phyloP scores from a whole-genome alignment of 2,329 filamentous ascomycete genomes.

The Ceratocystis harringtonii region DNA sequence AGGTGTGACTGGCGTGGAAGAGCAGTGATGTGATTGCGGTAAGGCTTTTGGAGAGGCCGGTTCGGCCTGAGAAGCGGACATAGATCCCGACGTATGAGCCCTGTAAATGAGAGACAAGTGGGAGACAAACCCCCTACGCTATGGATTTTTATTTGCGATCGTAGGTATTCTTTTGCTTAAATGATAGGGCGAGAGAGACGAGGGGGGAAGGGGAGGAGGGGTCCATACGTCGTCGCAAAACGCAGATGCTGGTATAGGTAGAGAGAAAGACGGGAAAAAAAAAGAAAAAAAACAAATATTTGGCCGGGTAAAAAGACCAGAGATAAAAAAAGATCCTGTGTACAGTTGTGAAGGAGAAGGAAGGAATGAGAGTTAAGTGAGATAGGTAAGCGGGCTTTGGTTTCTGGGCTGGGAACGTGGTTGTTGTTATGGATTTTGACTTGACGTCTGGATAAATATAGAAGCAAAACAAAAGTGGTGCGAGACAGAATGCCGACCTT shows the following conservation, averaged over 20 bases:
- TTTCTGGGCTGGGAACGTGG: neutral
- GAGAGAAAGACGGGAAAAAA: neutral
- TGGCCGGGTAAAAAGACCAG: neutral
- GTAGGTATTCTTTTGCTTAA: neutral
- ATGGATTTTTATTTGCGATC: neutral
- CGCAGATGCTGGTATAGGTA: neutral
- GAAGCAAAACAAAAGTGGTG: constrained; percentile 1
- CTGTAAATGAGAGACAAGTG: neutral
- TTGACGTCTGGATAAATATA: constrained; percentile 7
- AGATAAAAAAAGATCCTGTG: neutral
- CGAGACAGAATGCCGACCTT: neutral
- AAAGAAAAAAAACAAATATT: neutral
- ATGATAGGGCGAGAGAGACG: neutral
- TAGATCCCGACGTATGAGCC: constrained; percentile 6
- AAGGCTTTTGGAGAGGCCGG: constrained; percentile 4
- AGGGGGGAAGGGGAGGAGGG: neutral
- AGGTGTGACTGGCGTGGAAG: neutral
- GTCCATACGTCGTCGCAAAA: neutral
- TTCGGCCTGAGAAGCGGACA: constrained; percentile 14
- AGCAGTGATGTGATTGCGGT: neutral
- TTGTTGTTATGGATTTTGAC: constrained; percentile 1
- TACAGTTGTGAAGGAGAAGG: neutral
- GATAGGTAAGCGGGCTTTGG: neutral
- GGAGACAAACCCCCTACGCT: neutral
- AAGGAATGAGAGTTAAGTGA: neutral